Conservation (phyloP, 2,329 filamentous ascomycete genomes). For the Lasiodiplodia hormozganensis region DNA sequence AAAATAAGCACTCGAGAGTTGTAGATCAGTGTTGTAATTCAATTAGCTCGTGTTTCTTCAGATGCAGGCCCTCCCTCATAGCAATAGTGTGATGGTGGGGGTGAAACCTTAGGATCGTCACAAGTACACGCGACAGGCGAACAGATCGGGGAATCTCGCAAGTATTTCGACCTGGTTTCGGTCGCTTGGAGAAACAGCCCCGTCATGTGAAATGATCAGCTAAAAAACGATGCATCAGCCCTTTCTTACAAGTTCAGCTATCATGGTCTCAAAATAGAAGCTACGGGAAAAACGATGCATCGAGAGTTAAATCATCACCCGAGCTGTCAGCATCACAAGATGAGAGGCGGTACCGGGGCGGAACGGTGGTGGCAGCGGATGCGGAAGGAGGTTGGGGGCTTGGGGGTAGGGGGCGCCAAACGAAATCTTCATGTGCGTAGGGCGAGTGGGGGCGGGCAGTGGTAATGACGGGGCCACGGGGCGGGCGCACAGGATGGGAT, state of each 20-base stretch:
- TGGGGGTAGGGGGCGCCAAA: background rate
- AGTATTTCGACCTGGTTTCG: background rate
- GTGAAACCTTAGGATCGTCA: constrained; percentile 8
- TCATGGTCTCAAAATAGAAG: constrained; percentile 18
- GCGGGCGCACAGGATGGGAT: constrained; percentile 18
- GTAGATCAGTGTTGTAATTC: background rate
- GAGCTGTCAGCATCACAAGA: background rate
- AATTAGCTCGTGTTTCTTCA: background rate
- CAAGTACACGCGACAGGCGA: background rate
- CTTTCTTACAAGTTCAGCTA: constrained; percentile 6
- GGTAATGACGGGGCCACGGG: constrained; percentile 13
- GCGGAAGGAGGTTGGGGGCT: constrained; percentile 24
- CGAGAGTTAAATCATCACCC: background rate
- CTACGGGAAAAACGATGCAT: background rate
- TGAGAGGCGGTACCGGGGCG: background rate
- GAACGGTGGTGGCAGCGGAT: background rate
- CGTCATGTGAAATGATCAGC: background rate
- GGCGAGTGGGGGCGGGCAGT: constrained; percentile 20
- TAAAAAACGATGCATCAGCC: background rate
- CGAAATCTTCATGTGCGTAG: constrained; percentile 26
- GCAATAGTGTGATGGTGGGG: background rate
- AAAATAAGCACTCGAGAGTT: background rate
- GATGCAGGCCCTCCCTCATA: background rate
- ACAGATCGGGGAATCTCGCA: constrained; percentile 6
- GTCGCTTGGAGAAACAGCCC: constrained; percentile 8